Conservation (phyloP, 1,139 yeast species). For the Lodderomyces orthopsilosis region DNA sequence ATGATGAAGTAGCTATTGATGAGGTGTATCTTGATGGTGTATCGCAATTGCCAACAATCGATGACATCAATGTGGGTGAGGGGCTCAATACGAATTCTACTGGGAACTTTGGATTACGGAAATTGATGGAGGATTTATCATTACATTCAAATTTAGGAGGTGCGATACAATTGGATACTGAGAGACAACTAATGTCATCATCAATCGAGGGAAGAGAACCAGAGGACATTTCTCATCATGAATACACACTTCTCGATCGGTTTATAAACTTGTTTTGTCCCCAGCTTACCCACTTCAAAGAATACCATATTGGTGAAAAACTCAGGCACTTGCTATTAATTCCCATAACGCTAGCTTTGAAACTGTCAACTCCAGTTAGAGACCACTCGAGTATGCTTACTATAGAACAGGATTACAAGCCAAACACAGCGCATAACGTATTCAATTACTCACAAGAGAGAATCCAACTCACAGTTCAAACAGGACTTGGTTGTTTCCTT, state of each 20-base stretch:
- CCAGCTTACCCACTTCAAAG: slow-evolving; percentile 2
- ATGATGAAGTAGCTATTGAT: slow-evolving; percentile 18
- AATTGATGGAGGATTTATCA: slow-evolving; percentile 32
- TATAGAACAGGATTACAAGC: slow-evolving; percentile 7
- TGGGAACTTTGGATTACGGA: slow-evolving; percentile 36
- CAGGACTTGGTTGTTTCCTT: background rate
- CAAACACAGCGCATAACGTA: background rate
- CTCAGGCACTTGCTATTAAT: background rate
- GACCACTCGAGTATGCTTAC: slow-evolving; percentile 8
- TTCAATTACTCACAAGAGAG: background rate
- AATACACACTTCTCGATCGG: background rate
- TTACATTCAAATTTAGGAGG: slow-evolving; percentile 22
- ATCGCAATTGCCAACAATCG: slow-evolving; percentile 33
- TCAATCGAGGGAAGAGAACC: slow-evolving; percentile 12
- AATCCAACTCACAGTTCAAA: background rate
- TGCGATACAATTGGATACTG: slow-evolving; percentile 10
- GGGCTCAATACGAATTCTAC: slow-evolving; percentile 9
- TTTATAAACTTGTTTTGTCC: slow-evolving; percentile 23
- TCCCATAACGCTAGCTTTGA: slow-evolving; percentile 2
- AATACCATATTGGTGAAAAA: slow-evolving; percentile 1
- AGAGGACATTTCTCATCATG: background rate
- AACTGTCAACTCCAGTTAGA: background rate
- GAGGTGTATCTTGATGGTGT: slow-evolving; percentile 24
- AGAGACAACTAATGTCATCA: slow-evolving; percentile 15
- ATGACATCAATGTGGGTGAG: slow-evolving; percentile 23